Evolutionary conservation across 2,329 filamentous ascomycete genomes (phyloP).

Genomic region (Beauveria bassiana): DNA sequence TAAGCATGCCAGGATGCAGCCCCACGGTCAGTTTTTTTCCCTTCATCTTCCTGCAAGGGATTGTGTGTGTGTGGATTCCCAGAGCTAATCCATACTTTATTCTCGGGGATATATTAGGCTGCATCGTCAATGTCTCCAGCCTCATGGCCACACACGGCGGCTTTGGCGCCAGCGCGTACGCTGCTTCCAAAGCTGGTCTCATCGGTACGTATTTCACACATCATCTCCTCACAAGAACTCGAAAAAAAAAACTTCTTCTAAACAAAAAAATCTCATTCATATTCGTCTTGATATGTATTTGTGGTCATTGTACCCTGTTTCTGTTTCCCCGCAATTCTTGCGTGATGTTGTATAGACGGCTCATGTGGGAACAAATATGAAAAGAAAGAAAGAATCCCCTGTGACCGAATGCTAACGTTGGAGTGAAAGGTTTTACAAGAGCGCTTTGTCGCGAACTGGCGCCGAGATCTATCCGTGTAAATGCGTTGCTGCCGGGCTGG

Average conservation of each 20-base stretch:
- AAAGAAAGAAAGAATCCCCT: not conserved
- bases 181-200: slow-evolving; percentile 73
- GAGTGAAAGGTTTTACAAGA: slow-evolving; percentile 53
- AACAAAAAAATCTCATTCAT: not conserved
- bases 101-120: slow-evolving; percentile 32
- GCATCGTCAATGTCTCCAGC: slow-evolving; percentile 77
- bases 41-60: too few species aligned
- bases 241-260: too few species aligned
- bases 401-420: not conserved
- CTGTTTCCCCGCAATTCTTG: not conserved
- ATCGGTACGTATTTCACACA: slow-evolving; percentile 43
- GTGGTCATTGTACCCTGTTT: not conserved
- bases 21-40: slow-evolving; percentile 20
- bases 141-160: slow-evolving; percentile 64
- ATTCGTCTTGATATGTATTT: not conserved
- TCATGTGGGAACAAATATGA: too few species aligned
- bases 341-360: not conserved
- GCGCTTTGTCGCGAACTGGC: slow-evolving; percentile 57
- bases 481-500: slow-evolving; percentile 77
- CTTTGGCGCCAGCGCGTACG: slow-evolving; percentile 64
- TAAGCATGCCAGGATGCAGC: slow-evolving; percentile 32
- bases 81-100: not conserved
- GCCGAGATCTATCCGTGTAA: slow-evolving; percentile 59
- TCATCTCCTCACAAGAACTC: not conserved
- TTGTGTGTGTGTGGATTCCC: not conserved